Conservation (phyloP, 768 basidiomycete species). For the Rhizopogon rudus region DNA sequence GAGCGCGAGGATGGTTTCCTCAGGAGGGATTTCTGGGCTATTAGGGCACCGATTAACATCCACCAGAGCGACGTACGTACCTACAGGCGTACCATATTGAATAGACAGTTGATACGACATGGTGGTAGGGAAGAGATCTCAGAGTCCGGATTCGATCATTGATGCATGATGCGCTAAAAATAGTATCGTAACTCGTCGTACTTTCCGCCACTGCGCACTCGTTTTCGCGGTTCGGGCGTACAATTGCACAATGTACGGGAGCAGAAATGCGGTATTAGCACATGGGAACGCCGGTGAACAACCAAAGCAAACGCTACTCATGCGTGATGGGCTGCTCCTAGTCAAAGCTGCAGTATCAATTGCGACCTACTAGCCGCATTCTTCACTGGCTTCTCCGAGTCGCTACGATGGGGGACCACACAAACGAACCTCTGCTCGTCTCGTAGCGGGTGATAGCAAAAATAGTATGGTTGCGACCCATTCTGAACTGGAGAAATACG, state of each 20-base stretch:
- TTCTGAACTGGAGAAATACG: conserved; percentile 51
- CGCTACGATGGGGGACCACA: conserved; percentile 65
- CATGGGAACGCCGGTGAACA: too few species aligned
- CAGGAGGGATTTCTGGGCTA: conserved; percentile 52
- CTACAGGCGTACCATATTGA: conserved; percentile 32
- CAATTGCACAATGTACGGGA: too few species aligned
- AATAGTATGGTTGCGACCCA: conserved; percentile 88
- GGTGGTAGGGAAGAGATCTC: conserved; percentile 5
- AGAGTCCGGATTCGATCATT: neutral
- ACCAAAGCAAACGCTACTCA: too few species aligned
- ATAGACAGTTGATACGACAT: conserved; percentile 37
- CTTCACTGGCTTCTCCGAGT: conserved; percentile 54
- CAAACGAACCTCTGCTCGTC: conserved; percentile 58
- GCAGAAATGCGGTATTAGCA: too few species aligned
- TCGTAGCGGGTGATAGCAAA: conserved; percentile 77
- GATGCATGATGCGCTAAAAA: conserved; percentile 3
- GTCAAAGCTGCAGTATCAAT: conserved; percentile 6
- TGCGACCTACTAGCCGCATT: too few species aligned
- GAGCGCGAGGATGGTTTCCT: conserved; percentile 38
- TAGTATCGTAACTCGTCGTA: neutral
- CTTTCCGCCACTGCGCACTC: too few species aligned
- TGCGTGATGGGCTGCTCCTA: too few species aligned
- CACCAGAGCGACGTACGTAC: conserved; percentile 18
- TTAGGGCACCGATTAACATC: neutral
- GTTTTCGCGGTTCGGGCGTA: too few species aligned